Evolutionary conservation across 352 stramenopile genomes (phyloP).

Genomic region (Phytophthora europaea): DNA sequence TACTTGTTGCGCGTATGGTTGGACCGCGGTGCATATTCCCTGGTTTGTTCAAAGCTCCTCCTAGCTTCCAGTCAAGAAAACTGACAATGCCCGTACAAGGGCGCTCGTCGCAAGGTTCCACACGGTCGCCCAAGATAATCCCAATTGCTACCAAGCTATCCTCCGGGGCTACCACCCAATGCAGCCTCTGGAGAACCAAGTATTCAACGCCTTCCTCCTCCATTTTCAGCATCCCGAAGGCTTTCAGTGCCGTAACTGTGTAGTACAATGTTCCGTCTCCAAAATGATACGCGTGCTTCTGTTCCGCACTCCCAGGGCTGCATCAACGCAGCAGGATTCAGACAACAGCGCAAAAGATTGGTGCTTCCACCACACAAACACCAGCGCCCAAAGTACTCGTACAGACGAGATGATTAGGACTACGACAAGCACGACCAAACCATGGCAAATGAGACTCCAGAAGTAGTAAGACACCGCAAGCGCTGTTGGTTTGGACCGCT

Average conservation of each 20-base stretch:
- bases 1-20: not conserved
- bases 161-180: conserved; percentile 3
- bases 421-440: conserved; percentile 12
- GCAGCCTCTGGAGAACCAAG: conserved; percentile 7
- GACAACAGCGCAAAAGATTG: conserved; percentile 9
- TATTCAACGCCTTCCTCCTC: conserved; percentile 3
- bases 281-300: conserved; percentile 5
- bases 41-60: not conserved
- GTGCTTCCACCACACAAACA: conserved; percentile 9
- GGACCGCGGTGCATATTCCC: not conserved
- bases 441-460: conserved; percentile 19
- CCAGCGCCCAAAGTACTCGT: not conserved
- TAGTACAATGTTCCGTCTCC: conserved; percentile 2
- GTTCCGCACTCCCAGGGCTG: conserved; percentile 5
- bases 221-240: conserved; percentile 12
- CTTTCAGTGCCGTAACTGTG: not conserved
- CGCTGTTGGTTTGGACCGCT: conserved; percentile 6
- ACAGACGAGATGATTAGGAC: conserved; percentile 2
- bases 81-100: not conserved
- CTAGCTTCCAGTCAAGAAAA: conserved; percentile 1
- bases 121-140: not conserved
- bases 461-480: conserved; percentile 20
- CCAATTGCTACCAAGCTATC: conserved; percentile 2
- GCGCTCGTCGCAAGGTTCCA: conserved; percentile 6
- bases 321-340: conserved; percentile 13